These are phyloP conservation scores for Letharia columbiana DNA, from an alignment of 495 filamentous ascomycete genomes.

Conservation along the genomic window DNA sequence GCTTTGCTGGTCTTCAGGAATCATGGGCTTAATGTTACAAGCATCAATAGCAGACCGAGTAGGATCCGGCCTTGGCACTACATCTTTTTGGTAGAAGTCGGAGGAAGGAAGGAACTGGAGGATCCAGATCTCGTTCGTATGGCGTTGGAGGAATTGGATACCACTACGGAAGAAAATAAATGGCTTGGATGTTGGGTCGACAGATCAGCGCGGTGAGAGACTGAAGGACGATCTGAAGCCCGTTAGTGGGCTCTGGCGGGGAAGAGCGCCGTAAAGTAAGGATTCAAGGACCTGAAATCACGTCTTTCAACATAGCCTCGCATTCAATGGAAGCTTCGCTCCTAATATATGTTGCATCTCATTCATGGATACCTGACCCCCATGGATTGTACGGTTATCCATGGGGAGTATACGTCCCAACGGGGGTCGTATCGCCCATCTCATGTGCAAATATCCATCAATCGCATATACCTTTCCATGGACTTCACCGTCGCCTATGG, in stretches of 20 bases:
- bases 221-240: neutral
- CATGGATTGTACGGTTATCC: too few relatives aligned
- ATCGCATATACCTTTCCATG: too few relatives aligned
- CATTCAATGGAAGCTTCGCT: too few relatives aligned
- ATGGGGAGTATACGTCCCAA: too few relatives aligned
- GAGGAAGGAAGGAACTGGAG: constrained; percentile 45
- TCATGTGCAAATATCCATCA: too few relatives aligned
- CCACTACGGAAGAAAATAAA: constrained; percentile 38
- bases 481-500: too few relatives aligned
- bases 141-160: constrained; percentile 43
- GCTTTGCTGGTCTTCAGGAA: constrained; percentile 68
- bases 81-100: constrained; percentile 89
- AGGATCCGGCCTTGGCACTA: constrained; percentile 74
- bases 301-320: neutral
- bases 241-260: neutral
- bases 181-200: constrained; percentile 49
- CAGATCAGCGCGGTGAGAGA: constrained; percentile 4
- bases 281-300: neutral
- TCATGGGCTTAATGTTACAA: constrained; percentile 71
- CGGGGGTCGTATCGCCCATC: too few relatives aligned
- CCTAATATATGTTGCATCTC: too few relatives aligned
- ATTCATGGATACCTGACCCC: too few relatives aligned
- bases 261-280: neutral
- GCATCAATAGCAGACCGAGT: constrained; percentile 80
- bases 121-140: constrained; percentile 42